phyloP scores from a whole-genome alignment of 2,329 filamentous ascomycete genomes.

The Xylariaceae sp. region DNA sequence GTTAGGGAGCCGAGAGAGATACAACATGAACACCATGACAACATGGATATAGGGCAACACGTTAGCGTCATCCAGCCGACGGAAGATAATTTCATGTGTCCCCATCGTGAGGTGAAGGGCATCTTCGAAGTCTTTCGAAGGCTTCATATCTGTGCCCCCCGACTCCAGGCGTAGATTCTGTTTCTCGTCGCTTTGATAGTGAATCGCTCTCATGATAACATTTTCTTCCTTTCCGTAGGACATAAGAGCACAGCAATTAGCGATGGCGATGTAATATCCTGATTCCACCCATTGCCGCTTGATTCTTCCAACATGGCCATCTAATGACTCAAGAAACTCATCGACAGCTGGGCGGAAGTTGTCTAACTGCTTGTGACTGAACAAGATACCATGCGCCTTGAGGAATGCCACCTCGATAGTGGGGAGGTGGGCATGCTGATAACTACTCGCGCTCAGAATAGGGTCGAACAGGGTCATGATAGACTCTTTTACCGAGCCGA shows the following conservation, averaged over 20 bases:
- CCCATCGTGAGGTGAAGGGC: slow-evolving; percentile 36
- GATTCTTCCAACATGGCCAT: slow-evolving; percentile 61
- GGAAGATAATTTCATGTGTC: slow-evolving; percentile 51
- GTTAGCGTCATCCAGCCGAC: slow-evolving; percentile 62
- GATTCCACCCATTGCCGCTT: slow-evolving; percentile 59
- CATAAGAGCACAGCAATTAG: slow-evolving; percentile 60
- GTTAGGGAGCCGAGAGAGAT: slow-evolving; percentile 49
- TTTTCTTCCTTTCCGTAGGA: slow-evolving; percentile 60
- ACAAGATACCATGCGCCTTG: slow-evolving; percentile 68
- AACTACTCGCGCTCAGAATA: slow-evolving; percentile 47
- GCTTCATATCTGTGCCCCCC: slow-evolving; percentile 27
- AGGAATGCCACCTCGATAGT: slow-evolving; percentile 67
- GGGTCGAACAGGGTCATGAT: slow-evolving; percentile 74
- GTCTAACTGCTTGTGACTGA: slow-evolving; percentile 57
- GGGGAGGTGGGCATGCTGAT: slow-evolving; percentile 45
- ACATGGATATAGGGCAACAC: slow-evolving; percentile 69
- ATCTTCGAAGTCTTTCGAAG: slow-evolving; percentile 31
- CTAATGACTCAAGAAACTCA: slow-evolving; percentile 61
- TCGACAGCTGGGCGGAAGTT: slow-evolving; percentile 52
- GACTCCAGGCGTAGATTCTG: slow-evolving; percentile 32
- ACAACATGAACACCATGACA: slow-evolving; percentile 63
- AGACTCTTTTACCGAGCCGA: slow-evolving; percentile 71
- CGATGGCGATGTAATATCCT: slow-evolving; percentile 65
- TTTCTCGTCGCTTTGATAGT: slow-evolving; percentile 40
- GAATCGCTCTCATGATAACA: slow-evolving; percentile 51